These are phyloP conservation scores for Pachyrhizus erosus DNA, from an alignment of 306 rosid genomes.

Conservation along the genomic window DNA sequence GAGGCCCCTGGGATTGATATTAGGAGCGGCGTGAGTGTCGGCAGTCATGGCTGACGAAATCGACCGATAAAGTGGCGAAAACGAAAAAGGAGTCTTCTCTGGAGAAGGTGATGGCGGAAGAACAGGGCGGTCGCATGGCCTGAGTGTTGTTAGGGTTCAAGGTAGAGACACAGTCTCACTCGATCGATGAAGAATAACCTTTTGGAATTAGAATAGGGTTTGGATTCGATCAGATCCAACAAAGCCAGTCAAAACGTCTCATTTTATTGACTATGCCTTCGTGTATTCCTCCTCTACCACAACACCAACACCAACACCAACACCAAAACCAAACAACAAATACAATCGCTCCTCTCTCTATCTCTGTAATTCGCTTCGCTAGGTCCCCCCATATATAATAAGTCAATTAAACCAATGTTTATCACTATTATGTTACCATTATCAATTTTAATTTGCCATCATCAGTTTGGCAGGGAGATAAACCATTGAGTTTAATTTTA, in stretches of 20 bases:
- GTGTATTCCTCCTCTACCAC: conserved; percentile 39
- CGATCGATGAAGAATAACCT: neutral
- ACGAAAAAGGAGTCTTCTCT: conserved; percentile 62
- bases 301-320: no score
- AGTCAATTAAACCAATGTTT: neutral
- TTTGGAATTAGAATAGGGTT: conserved; percentile 13
- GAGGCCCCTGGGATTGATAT: conserved; percentile 55
- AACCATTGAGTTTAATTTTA: neutral
- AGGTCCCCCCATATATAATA: neutral
- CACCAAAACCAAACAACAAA: neutral
- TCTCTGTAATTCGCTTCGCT: neutral
- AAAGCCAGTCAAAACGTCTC: neutral
- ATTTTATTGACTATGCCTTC: neutral
- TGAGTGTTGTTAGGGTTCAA: conserved; percentile 14
- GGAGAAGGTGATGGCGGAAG: conserved; percentile 63
- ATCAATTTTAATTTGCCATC: neutral
- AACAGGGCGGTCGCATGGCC: conserved; percentile 89
- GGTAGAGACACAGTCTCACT: neutral
- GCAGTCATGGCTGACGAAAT: conserved; percentile 53
- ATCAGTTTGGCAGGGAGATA: neutral
- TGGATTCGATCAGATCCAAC: neutral
- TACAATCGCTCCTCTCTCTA: neutral
- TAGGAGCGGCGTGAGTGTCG: conserved; percentile 59
- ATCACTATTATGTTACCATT: neutral
- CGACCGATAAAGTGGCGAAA: conserved; percentile 21